Base-by-base conservation (phyloP, 1,284 basidiomycete species). In the Ceratorhiza oryzae-sativae region DNA sequence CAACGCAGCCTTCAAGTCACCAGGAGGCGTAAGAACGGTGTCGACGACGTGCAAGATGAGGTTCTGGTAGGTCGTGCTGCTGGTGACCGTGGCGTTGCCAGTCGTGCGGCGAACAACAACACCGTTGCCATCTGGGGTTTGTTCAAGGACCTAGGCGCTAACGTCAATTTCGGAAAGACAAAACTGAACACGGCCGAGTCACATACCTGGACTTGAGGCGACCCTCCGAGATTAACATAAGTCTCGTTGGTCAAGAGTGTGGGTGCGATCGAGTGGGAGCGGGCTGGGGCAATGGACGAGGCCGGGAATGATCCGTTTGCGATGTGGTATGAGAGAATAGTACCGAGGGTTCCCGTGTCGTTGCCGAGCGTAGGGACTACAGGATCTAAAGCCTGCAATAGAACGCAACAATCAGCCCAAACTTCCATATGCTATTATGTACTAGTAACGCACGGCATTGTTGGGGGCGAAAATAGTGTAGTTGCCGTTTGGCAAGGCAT, bases 341-440 rank as follows among this genome's bases (percentile, higher is more conserved):
- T 23, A 9, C 39, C 48, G n/a, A 53, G 3, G 36, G 55, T 60
- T 5, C 20, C 27, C 58, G 59, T 70, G 73, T 59, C 55, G 30
- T 20, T 25, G 27, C 45, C 25, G 13, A 59, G 30, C 4, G 15
- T 41, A 3, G 65, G 41, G 1, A 71, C n/a, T 77, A 76, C 30
- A 79, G 77, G 56, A 77, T 79, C 76, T 80, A 81, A 59, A 81
- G 75, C 68, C 82, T 79, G 76, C 81, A 80, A 78, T 81, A 81
- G n/a, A n/a, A n/a, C 30, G 78, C 76, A 36, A 81, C 74, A 72
- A 81, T 78, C 75, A 76, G 75, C 79, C 77, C 32, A 42, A 25
- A 34, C 32, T 73, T 51, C 74, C 12, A 77, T 72, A 23, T 80
- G 76, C 45, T n/a, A 68, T 59, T 34, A 75, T 71, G 34, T 79